Conservation (phyloP, 2,329 filamentous ascomycete genomes). For the Fusarium torulosum region DNA sequence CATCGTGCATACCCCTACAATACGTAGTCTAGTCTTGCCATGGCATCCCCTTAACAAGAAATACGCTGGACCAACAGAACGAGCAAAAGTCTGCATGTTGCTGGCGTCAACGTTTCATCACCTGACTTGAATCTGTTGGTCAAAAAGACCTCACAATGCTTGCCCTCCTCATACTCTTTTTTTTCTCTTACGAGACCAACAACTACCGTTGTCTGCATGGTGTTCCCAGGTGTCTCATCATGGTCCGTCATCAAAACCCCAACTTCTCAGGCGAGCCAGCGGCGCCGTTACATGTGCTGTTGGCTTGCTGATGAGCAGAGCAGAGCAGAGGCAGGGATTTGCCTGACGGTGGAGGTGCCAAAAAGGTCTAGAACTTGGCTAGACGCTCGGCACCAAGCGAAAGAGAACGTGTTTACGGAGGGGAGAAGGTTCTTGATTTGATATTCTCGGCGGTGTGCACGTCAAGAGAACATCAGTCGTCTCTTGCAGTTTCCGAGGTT, state of each 20-base stretch:
- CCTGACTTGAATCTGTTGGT: slow-evolving; percentile 44
- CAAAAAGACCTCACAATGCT: background rate
- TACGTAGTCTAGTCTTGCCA: background rate
- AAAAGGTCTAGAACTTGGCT: slow-evolving; percentile 27
- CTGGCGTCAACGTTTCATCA: slow-evolving; percentile 45
- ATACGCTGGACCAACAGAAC: slow-evolving; percentile 7
- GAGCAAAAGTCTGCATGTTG: slow-evolving; percentile 36
- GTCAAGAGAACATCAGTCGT: slow-evolving; percentile 13
- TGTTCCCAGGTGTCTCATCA: slow-evolving; percentile 21
- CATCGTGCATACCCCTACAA: background rate
- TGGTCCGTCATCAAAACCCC: slow-evolving; percentile 18
- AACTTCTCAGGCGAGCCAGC: slow-evolving; percentile 31
- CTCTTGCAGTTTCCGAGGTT: slow-evolving; percentile 23
- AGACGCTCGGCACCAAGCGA: slow-evolving; percentile 14
- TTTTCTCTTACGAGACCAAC: slow-evolving; percentile 4
- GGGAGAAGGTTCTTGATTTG: background rate
- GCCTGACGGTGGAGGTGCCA: slow-evolving; percentile 1
- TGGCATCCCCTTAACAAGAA: slow-evolving; percentile 3
- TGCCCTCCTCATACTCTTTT: background rate
- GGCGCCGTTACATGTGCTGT: slow-evolving; percentile 14
- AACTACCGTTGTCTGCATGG: slow-evolving; percentile 38
- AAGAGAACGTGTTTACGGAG: background rate
- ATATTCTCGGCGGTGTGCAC: slow-evolving; percentile 21
- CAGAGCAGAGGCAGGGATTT: slow-evolving; percentile 1
- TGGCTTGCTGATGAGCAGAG: slow-evolving; percentile 25